These are phyloP conservation scores for Fusarium xyrophilum DNA, from an alignment of 2,329 filamentous ascomycete species.

Conservation along the genomic window DNA sequence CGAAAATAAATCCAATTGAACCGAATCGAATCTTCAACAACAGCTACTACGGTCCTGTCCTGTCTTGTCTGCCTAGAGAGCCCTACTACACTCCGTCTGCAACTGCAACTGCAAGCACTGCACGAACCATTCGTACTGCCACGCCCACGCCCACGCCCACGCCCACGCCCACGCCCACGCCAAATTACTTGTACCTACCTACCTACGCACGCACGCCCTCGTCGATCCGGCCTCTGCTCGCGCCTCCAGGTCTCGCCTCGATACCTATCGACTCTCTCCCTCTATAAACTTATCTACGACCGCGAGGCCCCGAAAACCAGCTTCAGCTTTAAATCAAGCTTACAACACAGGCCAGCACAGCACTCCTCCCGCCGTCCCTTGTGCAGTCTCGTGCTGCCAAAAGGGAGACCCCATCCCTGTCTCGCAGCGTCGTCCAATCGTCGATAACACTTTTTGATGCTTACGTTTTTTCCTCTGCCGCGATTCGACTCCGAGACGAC, in stretches of 20 bases:
- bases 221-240: constrained; percentile 21
- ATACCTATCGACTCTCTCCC: constrained; percentile 2
- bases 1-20: constrained; percentile 16
- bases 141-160: constrained; percentile 1
- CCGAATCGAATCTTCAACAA: constrained; percentile 24
- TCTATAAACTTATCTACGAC: neutral
- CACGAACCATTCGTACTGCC: constrained; percentile 5
- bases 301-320: constrained; percentile 11
- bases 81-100: constrained; percentile 14
- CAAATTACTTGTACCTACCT: neutral
- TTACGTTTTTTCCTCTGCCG: constrained; percentile 10
- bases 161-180: neutral
- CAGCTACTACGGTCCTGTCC: neutral
- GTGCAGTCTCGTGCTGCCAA: constrained; percentile 20
- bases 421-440: constrained; percentile 28
- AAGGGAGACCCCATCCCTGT: constrained; percentile 25
- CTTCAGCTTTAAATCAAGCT: constrained; percentile 25
- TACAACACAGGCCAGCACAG: neutral
- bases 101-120: constrained; percentile 2
- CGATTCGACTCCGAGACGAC: constrained; percentile 28
- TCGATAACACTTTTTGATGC: constrained; percentile 22
- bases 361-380: neutral
- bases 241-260: constrained; percentile 7
- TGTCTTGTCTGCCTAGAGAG: neutral
- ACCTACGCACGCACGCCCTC: constrained; percentile 6